Evolutionary conservation across 1,139 yeast genomes (phyloP), one percentile per base, ranked within the genome.

Genomic region (Meyerozyma guilliermondii): DNA sequence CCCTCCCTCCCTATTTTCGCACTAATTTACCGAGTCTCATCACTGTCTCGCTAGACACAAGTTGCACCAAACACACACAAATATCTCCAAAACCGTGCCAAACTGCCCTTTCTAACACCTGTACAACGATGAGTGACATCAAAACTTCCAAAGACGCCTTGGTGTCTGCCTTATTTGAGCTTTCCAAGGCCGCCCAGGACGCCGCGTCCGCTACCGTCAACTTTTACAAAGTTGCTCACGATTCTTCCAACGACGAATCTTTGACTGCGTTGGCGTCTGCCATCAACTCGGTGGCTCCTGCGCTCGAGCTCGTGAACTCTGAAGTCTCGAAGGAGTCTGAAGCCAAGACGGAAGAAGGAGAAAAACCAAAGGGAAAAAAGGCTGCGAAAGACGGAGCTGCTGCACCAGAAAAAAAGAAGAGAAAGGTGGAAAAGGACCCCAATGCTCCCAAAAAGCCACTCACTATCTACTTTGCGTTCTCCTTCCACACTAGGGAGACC

Each of bases 391-490:
- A 23, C 29, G 29, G 22, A 10, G 28, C 20, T 5, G 38, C 39
- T 18, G 38, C 29, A 2, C 18, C 38, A 9, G 29, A 68, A 57
- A 76, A 73, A 64, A 79, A 77, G 61, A 78, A 71, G 58, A 73
- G 61, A 46, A 47, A 50, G 24, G 66, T 80, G 71, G 65, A 67
- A 50, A 67, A 59, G 49, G 77, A 79, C 56, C 83, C 83, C 27
- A 75, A 76, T 52, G 83, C 83, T 37, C 83, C 84, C 39, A 79
- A 76, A 63, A 78, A 78, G 56, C 83, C 84, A 20, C 68, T 86
- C 57, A 87, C 96, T 31, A 85, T 87, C 45, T 88, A 82, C 68
- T 87, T 88, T 63, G 84, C 91, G 35, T 88, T 80, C 60, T 77
- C 83, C 35, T 81, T 82, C 52, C 78, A 78, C 52, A 72, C 80